phyloP scores from a whole-genome alignment of 148 eudicot genomes.

The Arbutus unedo region DNA sequence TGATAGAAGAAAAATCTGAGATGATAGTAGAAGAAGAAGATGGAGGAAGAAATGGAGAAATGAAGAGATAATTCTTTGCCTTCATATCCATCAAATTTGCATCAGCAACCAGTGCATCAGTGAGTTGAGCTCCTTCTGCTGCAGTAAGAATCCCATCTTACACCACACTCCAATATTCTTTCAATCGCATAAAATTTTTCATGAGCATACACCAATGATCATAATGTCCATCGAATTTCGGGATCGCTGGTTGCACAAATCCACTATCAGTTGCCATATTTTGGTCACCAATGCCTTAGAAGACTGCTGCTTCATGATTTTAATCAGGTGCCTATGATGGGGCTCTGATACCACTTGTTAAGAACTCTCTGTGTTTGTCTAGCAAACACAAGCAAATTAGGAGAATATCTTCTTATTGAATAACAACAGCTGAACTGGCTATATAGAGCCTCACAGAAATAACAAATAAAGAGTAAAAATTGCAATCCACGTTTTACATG shows the following conservation, averaged over 20 bases:
- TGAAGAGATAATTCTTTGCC: neutral
- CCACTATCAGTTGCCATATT: neutral
- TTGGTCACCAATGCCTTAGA: neutral
- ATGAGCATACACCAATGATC: slow-evolving; percentile 19
- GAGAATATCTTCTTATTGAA: too few species aligned
- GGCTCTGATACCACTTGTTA: too few species aligned
- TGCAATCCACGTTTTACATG: too few species aligned
- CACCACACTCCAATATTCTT: slow-evolving; percentile 9
- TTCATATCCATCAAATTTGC: neutral
- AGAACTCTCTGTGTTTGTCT: too few species aligned
- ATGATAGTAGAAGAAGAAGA: too few species aligned
- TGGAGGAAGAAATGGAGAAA: too few species aligned
- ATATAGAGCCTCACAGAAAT: too few species aligned
- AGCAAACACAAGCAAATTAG: too few species aligned
- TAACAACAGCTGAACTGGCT: too few species aligned
- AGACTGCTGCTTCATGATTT: neutral
- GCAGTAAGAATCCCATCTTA: neutral
- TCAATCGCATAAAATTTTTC: slow-evolving; percentile 12
- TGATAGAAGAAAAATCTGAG: too few species aligned
- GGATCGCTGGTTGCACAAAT: slow-evolving; percentile 5
- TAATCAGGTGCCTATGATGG: too few species aligned
- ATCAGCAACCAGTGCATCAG: neutral
- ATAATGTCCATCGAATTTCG: slow-evolving; percentile 16
- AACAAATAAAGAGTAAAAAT: too few species aligned
- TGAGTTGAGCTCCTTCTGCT: neutral